Percentiles rank a stretch among this genome's conserved stretches.
phyloP scores from a whole-genome alignment of 2,329 filamentous ascomycete species.

The Epichloe brachyelytri region DNA sequence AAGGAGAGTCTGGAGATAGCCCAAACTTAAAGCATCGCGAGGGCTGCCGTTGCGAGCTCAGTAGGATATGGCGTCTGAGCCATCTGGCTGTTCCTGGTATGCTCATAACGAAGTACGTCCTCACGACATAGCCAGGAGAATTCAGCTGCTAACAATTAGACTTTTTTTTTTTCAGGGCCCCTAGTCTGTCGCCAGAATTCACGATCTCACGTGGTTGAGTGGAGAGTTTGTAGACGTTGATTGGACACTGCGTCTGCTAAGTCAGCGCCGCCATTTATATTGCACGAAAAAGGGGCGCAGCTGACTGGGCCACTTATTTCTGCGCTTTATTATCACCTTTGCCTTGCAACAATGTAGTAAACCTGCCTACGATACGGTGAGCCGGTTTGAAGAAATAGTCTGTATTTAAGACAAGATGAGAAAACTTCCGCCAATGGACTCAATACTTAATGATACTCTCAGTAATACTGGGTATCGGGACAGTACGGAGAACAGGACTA shows the following conservation, averaged over 20 bases:
- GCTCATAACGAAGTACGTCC: constrained; percentile 22
- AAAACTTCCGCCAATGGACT: too few species aligned
- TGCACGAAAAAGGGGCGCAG: too few species aligned
- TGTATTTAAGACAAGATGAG: too few species aligned
- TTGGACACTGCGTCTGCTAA: background rate
- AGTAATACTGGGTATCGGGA: too few species aligned
- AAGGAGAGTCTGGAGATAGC: too few species aligned
- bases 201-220: background rate
- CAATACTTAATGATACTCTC: too few species aligned
- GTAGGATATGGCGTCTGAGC: constrained; percentile 26
- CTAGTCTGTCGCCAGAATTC: background rate
- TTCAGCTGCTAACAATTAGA: constrained; percentile 7
- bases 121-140: background rate
- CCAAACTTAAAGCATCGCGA: constrained; percentile 5
- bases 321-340: too few species aligned
- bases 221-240: background rate
- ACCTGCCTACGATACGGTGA: too few species aligned
- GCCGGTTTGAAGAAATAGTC: too few species aligned
- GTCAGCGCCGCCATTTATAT: background rate
- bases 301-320: too few species aligned
- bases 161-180: constrained; percentile 14
- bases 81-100: constrained; percentile 26
- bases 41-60: constrained; percentile 16
- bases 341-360: too few species aligned
- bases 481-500: too few species aligned